These are phyloP conservation scores for Myxozyma mucilagina DNA, from an alignment of 805 yeast species.

Conservation along the genomic window DNA sequence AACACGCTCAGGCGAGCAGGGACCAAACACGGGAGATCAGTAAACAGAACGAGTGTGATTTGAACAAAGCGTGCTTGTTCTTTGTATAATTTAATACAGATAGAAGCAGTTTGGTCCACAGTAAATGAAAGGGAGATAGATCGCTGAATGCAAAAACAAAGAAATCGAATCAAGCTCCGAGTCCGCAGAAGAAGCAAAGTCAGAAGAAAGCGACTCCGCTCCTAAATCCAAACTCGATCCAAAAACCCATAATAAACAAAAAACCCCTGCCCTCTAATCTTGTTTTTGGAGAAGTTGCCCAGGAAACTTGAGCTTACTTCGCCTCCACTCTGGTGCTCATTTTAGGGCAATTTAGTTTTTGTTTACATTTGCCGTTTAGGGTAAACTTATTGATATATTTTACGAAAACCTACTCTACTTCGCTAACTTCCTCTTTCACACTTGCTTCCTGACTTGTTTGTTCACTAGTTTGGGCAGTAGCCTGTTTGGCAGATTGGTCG, in stretches of 20 bases:
- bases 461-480: background rate
- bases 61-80: background rate
- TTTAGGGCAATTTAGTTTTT: background rate
- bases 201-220: no score
- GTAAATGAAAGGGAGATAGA: background rate
- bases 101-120: no score
- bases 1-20: background rate
- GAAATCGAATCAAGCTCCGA: background rate
- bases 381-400: background rate
- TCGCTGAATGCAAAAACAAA: background rate
- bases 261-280: background rate
- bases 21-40: background rate
- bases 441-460: no score
- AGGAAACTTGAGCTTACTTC: background rate
- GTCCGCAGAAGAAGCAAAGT: no score
- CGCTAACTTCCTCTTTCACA: no score
- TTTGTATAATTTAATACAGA: no score
- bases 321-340: conserved; percentile 1
- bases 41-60: background rate
- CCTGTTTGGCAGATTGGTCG: background rate
- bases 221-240: no score
- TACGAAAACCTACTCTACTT: no score
- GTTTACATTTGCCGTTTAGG: background rate
- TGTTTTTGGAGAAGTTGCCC: conserved; percentile 2
- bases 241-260: background rate